Evolutionary conservation across 176 grass and related monocot species (phyloP).

Genomic region (Avena atlantica): DNA sequence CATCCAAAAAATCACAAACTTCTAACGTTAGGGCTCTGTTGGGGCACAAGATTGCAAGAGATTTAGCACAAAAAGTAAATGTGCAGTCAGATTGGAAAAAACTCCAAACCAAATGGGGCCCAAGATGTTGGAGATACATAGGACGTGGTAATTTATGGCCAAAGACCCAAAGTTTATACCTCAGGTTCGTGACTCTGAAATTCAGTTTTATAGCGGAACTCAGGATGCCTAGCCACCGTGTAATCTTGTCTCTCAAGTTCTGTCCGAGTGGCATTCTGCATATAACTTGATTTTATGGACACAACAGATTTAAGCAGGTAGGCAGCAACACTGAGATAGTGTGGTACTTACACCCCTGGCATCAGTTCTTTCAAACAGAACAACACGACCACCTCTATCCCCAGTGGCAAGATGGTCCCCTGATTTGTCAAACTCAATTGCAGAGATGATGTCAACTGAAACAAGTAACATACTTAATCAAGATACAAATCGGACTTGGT

Average conservation of each 20-base stretch:
- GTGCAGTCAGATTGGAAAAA: constrained; percentile 34
- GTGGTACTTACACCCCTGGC: constrained; percentile 57
- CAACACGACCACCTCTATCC: constrained; percentile 79
- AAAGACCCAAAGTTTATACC: constrained; percentile 47
- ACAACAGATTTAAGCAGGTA: constrained; percentile 35
- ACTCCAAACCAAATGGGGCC: not conserved
- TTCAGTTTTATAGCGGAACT: constrained; percentile 81
- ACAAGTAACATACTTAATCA: constrained; percentile 41
- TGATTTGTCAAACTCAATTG: constrained; percentile 90
- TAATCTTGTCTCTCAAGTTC: constrained; percentile 89
- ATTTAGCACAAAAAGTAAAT: constrained; percentile 39
- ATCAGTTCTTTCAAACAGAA: constrained; percentile 81
- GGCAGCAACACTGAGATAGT: constrained; percentile 21
- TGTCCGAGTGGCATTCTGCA: constrained; percentile 56
- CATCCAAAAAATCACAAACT: constrained; percentile 16
- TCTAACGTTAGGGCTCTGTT: not conserved
- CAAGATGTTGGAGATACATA: constrained; percentile 12
- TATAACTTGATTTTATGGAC: constrained; percentile 31
- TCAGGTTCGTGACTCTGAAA: constrained; percentile 89
- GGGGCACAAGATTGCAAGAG: constrained; percentile 17
- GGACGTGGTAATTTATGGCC: constrained; percentile 8
- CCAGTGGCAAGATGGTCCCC: constrained; percentile 84
- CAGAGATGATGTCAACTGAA: constrained; percentile 82
- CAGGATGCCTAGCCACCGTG: constrained; percentile 55
- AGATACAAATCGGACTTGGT: constrained; percentile 22